Percentiles rank a stretch among this genome's conserved stretches.
Evolutionary conservation across 768 basidiomycete species (phyloP).

Genomic region (Xerocomellus dryophilus): DNA sequence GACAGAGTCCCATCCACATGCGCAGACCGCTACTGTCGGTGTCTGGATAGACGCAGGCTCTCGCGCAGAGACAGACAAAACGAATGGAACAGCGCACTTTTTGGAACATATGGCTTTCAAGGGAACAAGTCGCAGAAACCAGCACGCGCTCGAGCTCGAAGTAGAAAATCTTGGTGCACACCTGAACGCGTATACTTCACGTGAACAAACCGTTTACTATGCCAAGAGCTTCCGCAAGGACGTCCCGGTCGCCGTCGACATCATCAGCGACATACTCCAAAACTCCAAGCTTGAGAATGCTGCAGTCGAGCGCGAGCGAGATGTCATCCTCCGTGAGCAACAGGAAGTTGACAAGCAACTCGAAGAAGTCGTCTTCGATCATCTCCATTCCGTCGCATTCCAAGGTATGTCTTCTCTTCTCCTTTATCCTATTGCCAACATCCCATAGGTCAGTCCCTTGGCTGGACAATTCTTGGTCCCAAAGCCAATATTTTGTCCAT

Average conservation of each 20-base stretch:
- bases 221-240: constrained; percentile 98
- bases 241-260: constrained; percentile 85
- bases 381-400: constrained; percentile 95
- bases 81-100: constrained; percentile 97
- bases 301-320: constrained; percentile 93
- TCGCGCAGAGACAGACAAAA: constrained; percentile 92
- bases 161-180: constrained; percentile 98
- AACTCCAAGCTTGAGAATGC: constrained; percentile 87
- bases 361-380: constrained; percentile 98
- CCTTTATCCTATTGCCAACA: constrained; percentile 7
- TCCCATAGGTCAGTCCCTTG: constrained; percentile 80
- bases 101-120: constrained; percentile 99
- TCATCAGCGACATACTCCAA: constrained; percentile 97
- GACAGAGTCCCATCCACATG: constrained; percentile 84
- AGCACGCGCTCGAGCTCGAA: constrained; percentile 90
- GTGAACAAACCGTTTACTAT: constrained; percentile 99
- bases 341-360: constrained; percentile 99
- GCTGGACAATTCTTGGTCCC: constrained; percentile 96
- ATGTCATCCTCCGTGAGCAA: constrained; percentile 95
- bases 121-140: constrained; percentile 84
- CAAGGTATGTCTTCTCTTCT: constrained; percentile 54
- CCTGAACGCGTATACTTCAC: constrained; percentile 96
- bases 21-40: constrained; percentile 97
- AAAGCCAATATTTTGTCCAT: constrained; percentile 96
- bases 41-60: constrained; percentile 99